Evolutionary conservation across 345 rosid genomes (phyloP), one percentile per base, ranked within the genome.

Genomic region (Sonneratia caseolaris): DNA sequence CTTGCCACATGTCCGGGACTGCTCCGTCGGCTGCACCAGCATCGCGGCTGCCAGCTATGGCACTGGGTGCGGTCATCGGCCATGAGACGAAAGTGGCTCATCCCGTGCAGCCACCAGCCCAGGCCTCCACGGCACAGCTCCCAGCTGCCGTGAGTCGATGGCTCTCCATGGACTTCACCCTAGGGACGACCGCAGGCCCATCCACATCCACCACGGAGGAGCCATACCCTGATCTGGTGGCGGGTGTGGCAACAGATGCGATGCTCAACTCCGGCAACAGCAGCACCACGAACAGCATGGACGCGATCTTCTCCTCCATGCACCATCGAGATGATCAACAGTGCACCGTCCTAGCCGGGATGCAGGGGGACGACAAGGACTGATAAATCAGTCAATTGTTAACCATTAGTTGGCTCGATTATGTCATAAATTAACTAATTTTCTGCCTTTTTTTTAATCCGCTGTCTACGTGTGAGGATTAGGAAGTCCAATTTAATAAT

Each of bases 1-100:
- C 87, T 24, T 94, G 98, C 70, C 88, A 89, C 72, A 80, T 87
- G 83, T 82, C 93, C 6, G 70, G 82, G 55, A 86, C 89, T 0
- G 87, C 87, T 1, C 91, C 91, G 0, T 80, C 85, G 0, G 75
- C 73, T 45, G 76, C 69, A 0, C 43, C 43, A 4, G 43, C 43
- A 40, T 8, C 9, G 51, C 51, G 0, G 15, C 78, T 65, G 3
- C 74, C 67, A 8, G 38, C 66, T 5, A 38, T 72, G 5, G 27
- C 71, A 0, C 73, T 21, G 0, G 42, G 35, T 2, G 48, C 45
- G 8, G 64, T 37, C 51, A 40, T 49, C n/a, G 37, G 36, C 65
- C 22, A 3, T 14, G 19, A 49, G 19, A 18, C 3, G 55, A 48
- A 1, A 15, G 22, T 1, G n/a, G 57, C 6, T 19, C n/a, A 53